phyloP scores from a whole-genome alignment of 1,284 basidiomycete genomes.

The Gymnopus androsaceus region DNA sequence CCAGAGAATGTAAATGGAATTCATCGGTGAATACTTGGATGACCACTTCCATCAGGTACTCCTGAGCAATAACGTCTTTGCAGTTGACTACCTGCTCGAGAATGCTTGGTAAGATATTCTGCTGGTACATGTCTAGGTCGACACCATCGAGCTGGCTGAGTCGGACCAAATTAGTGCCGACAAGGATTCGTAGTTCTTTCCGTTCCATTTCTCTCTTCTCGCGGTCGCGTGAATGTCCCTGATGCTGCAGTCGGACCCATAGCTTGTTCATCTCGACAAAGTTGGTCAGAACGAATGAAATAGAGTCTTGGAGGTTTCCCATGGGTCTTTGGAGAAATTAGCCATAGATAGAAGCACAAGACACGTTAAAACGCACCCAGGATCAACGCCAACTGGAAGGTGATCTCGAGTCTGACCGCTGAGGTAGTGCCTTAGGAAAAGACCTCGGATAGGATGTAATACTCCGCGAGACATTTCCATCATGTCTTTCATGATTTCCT shows the following conservation, averaged over 20 bases:
- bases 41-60: slow-evolving; percentile 97
- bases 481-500: slow-evolving; percentile 99
- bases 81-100: slow-evolving; percentile 95
- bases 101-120: slow-evolving; percentile 82
- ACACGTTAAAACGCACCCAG: slow-evolving; percentile 61
- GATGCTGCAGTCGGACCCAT: slow-evolving; percentile 95
- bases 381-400: slow-evolving; percentile 81
- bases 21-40: slow-evolving; percentile 98
- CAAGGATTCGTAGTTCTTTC: slow-evolving; percentile 88
- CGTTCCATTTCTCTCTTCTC: slow-evolving; percentile 96
- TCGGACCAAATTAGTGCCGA: slow-evolving; percentile 94
- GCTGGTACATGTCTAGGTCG: slow-evolving; percentile 87
- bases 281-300: slow-evolving; percentile 92
- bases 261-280: slow-evolving; percentile 99
- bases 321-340: slow-evolving; percentile 55
- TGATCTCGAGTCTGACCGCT: slow-evolving; percentile 94
- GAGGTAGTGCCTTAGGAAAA: slow-evolving; percentile 93
- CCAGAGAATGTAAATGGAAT: slow-evolving; percentile 91
- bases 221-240: slow-evolving; percentile 91
- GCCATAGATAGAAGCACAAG: neutral
- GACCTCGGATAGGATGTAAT: slow-evolving; percentile 88
- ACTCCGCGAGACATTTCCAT: slow-evolving; percentile 98
- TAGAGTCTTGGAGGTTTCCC: slow-evolving; percentile 91
- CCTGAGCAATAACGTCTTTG: slow-evolving; percentile 96
- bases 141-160: slow-evolving; percentile 93